Base-by-base conservation (phyloP, 768 basidiomycete species). In the Podaxis rugospora region DNA sequence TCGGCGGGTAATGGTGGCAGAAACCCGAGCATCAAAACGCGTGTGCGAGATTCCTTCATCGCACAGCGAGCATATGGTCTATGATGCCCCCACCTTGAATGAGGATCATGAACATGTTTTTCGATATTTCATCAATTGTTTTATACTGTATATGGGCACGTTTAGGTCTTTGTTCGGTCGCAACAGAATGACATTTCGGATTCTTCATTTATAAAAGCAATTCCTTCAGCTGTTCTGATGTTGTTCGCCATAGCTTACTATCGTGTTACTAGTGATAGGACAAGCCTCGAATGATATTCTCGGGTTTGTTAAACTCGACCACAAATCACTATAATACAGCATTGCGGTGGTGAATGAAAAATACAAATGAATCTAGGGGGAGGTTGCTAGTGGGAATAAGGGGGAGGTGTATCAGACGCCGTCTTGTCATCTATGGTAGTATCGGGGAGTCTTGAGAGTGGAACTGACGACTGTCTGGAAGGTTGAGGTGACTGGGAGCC, bases 391-490 rank as follows among this genome's bases (percentile, higher is more conserved):
- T 50, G 46, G 13, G 32, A 11, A 27, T 39, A 51, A 16, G 46
- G 23, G 7, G 28, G 51, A 3, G 66, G 65, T 13, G 23, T 40
- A 27, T 57, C 62, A 39, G 18, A 28, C 46, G 49, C 36, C 7
- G 46, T 18, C 39, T 37, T 37, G 3, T 46, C 52, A 27, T 60
- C 39, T n/a, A 52, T 40, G 2, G 35, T 18, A 2, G 51, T 13
- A 5, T 39, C 58, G 14, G 39, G 23, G 28, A 51, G 7, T 28
- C 37, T 51, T 23, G 57, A 54, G 36, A 32, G 50, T 25, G 72
- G 57, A 10, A 62, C 55, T 35, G 68, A 36, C 49, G 66, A 65
- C 28, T 44, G 37, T 46, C 42, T 44, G 16, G 62, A 46, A 9
- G 52, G 9, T n/a, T 40, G 60, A 13, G 62, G 32, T 28, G 63